Percentiles rank a stretch among this genome's conserved stretches.
These are phyloP conservation scores for Thuidium tamariscinum DNA, from an alignment of 225 moss, liverwort and hornwort genomes.

Conservation along the genomic window DNA sequence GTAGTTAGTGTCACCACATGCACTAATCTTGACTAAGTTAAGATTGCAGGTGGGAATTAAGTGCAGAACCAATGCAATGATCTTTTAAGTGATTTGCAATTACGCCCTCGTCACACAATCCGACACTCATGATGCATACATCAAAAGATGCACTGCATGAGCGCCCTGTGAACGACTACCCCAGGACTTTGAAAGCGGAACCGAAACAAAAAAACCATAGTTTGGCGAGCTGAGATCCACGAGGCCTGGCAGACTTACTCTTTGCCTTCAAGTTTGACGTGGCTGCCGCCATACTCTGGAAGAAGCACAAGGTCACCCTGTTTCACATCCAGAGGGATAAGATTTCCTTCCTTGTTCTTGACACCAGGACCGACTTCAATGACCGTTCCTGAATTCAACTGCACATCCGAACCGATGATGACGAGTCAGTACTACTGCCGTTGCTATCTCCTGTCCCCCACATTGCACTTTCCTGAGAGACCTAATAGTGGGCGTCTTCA, in stretches of 20 bases:
- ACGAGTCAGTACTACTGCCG: neutral
- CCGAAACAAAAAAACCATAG: neutral
- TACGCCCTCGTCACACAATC: neutral
- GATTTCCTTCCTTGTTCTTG: constrained; percentile 59
- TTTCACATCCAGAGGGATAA: constrained; percentile 64
- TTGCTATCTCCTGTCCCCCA: neutral
- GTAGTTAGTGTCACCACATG: neutral
- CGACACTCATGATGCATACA: neutral
- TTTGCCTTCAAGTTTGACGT: constrained; percentile 57
- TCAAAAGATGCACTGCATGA: neutral
- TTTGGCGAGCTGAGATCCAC: neutral
- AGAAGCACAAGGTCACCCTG: constrained; percentile 86
- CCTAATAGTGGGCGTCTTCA: neutral
- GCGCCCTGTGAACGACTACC: neutral
- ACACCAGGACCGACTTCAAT: constrained; percentile 76
- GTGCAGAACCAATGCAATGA: neutral
- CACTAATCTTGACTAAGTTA: neutral
- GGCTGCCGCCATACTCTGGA: constrained; percentile 84
- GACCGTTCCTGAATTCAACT: constrained; percentile 83
- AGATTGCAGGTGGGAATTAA: neutral
- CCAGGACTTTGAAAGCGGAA: neutral
- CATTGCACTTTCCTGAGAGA: neutral
- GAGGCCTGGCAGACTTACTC: constrained; percentile 43
- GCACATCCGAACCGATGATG: constrained; percentile 1
- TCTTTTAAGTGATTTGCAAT: neutral